phyloP scores from a whole-genome alignment of 768 basidiomycete genomes.

The Suillus clintonianus region DNA sequence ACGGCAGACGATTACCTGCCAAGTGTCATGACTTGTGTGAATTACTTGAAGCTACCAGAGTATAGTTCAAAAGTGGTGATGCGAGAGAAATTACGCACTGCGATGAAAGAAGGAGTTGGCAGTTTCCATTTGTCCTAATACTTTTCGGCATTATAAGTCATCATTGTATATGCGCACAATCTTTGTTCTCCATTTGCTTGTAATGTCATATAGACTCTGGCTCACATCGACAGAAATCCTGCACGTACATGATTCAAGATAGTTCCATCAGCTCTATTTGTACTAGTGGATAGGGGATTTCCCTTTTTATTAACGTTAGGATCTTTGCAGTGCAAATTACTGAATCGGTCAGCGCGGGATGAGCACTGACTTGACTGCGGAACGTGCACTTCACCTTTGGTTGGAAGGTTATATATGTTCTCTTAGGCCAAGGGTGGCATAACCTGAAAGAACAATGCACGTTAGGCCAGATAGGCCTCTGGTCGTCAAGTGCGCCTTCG shows the following conservation, averaged over 20 bases:
- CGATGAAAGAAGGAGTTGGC: constrained; percentile 92
- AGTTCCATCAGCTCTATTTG: too few species aligned
- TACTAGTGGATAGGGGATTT: not conserved
- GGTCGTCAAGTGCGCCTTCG: constrained; percentile 82
- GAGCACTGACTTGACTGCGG: constrained; percentile 21
- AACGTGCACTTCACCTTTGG: constrained; percentile 12
- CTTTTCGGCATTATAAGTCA: constrained; percentile 19
- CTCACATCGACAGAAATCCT: not conserved
- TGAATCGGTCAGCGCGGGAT: not conserved
- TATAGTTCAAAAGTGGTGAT: constrained; percentile 88
- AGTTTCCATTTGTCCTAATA: constrained; percentile 94
- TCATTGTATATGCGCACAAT: constrained; percentile 23
- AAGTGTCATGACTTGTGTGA: constrained; percentile 98
- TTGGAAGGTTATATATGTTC: constrained; percentile 2
- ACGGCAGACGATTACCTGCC: constrained; percentile 93
- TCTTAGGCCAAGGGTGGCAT: not conserved
- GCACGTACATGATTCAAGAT: not conserved
- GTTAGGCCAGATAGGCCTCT: constrained; percentile 73
- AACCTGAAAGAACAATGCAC: constrained; percentile 28
- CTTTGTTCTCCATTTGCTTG: constrained; percentile 1
- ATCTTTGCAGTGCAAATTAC: not conserved
- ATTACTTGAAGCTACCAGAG: constrained; percentile 94
- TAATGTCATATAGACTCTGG: constrained; percentile 11
- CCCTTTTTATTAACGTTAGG: not conserved
- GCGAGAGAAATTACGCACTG: constrained; percentile 77